A percentile compares a stretch with the other conserved stretches of the same genome.
Conservation (phyloP, 2,329 filamentous ascomycete species). For the Dactylellina sp. region DNA sequence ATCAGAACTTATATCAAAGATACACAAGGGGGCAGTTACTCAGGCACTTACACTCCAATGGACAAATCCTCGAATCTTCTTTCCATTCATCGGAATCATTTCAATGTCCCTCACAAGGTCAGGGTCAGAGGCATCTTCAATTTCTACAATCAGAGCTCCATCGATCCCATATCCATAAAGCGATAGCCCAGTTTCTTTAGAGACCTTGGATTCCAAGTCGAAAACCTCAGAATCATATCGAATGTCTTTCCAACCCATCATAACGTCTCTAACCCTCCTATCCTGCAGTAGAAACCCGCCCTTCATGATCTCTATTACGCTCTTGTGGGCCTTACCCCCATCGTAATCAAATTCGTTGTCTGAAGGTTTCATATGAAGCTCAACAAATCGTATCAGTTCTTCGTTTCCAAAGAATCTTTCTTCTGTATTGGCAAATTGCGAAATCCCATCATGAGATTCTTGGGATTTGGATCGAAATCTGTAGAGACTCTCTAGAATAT, state of each 20-base stretch:
- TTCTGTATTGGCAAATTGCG: slow-evolving; percentile 34
- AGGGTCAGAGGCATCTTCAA: slow-evolving; percentile 30
- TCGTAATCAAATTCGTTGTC: slow-evolving; percentile 2
- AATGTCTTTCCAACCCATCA: slow-evolving; percentile 26
- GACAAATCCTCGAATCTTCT: slow-evolving; percentile 36
- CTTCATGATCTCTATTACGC: slow-evolving; percentile 41
- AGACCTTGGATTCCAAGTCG: slow-evolving; percentile 23
- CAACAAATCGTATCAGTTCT: slow-evolving; percentile 40
- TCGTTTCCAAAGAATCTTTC: slow-evolving; percentile 48
- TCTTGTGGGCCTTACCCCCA: slow-evolving; percentile 32
- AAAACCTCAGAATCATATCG: slow-evolving; percentile 23
- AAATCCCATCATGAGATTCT: background rate
- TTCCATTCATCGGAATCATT: slow-evolving; percentile 44
- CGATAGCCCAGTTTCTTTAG: slow-evolving; percentile 5
- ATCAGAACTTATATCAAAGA: background rate
- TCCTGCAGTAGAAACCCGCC: slow-evolving; percentile 37
- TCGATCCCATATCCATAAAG: slow-evolving; percentile 32
- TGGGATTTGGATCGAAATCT: slow-evolving; percentile 2
- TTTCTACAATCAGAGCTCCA: slow-evolving; percentile 34
- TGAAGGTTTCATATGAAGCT: slow-evolving; percentile 31
- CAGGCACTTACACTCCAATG: slow-evolving; percentile 42
- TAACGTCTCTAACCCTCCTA: slow-evolving; percentile 19
- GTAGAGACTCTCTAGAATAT: slow-evolving; percentile 17
- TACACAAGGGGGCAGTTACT: background rate
- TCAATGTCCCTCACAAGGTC: slow-evolving; percentile 8